These are phyloP conservation scores for Euphorbia pulcherrima DNA, from an alignment of 345 rosid species.

Conservation along the genomic window DNA sequence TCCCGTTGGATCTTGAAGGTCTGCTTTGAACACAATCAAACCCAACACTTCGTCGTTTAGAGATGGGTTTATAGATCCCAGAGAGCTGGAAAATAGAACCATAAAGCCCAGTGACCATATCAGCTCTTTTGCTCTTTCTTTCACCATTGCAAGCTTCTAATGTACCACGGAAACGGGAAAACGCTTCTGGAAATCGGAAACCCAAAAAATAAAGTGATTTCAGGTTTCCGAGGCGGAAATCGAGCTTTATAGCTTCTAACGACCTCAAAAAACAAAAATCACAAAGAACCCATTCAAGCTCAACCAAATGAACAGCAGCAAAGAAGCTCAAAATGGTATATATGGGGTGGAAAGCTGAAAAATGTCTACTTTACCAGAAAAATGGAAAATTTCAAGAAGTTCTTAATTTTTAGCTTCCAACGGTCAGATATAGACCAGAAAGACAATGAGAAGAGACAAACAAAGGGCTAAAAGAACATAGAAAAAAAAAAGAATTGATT, in stretches of 20 bases:
- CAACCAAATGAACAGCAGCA: background rate
- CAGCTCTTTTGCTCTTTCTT: background rate
- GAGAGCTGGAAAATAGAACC: conserved; percentile 8
- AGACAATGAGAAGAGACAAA: conserved; percentile 5
- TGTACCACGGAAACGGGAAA: too few relatives aligned
- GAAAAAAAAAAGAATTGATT: background rate
- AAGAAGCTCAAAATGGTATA: background rate
- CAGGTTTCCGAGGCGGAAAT: too few relatives aligned
- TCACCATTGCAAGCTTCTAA: conserved; percentile 6
- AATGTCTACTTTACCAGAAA: background rate
- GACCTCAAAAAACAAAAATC: too few relatives aligned
- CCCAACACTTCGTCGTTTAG: conserved; percentile 31
- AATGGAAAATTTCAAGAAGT: background rate
- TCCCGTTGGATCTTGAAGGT: conserved; percentile 29
- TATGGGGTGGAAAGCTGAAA: background rate
- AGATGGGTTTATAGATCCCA: conserved; percentile 26
- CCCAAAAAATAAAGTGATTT: too few relatives aligned
- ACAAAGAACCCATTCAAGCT: conserved; percentile 2
- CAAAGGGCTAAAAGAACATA: background rate
- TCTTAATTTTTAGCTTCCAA: background rate
- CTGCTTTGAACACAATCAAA: conserved; percentile 29
- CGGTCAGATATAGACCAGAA: conserved; percentile 10
- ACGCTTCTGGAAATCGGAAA: too few relatives aligned
- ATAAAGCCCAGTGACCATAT: background rate
- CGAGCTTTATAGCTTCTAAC: too few relatives aligned